These are phyloP conservation scores for Juncus inflexus DNA, from an alignment of 176 grass and related monocot genomes.

Conservation along the genomic window DNA sequence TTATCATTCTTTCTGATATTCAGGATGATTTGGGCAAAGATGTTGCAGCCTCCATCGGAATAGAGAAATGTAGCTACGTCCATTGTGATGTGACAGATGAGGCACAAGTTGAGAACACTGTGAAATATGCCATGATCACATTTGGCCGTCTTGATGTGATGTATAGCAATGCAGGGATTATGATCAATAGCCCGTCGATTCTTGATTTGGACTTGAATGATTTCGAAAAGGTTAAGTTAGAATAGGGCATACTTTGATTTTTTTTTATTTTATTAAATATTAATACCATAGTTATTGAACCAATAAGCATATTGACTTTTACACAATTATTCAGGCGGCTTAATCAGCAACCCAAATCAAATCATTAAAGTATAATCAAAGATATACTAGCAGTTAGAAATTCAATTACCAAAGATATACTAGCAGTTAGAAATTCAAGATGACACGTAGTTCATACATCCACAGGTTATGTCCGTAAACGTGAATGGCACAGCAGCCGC, in stretches of 20 bases:
- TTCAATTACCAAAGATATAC: no score
- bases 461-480: constrained; percentile 52
- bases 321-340: no score
- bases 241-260: no score
- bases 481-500: constrained; percentile 46
- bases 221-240: constrained; percentile 32
- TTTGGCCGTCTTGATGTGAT: constrained; percentile 71
- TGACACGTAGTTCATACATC: no score
- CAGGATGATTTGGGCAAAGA: constrained; percentile 52
- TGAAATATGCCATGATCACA: constrained; percentile 31
- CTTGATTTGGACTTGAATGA: constrained; percentile 40
- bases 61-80: constrained; percentile 38
- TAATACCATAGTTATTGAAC: no score
- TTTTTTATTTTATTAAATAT: no score
- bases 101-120: constrained; percentile 53
- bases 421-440: no score
- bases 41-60: constrained; percentile 39
- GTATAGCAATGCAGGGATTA: constrained; percentile 74
- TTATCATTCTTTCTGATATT: constrained; percentile 66
- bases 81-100: constrained; percentile 77
- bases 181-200: constrained; percentile 36
- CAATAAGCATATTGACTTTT: no score
- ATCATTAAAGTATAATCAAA: no score
- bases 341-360: no score
- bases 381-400: no score